Conservation (phyloP, 2,329 filamentous ascomycete species). For the Ophiocordyceps australis region DNA sequence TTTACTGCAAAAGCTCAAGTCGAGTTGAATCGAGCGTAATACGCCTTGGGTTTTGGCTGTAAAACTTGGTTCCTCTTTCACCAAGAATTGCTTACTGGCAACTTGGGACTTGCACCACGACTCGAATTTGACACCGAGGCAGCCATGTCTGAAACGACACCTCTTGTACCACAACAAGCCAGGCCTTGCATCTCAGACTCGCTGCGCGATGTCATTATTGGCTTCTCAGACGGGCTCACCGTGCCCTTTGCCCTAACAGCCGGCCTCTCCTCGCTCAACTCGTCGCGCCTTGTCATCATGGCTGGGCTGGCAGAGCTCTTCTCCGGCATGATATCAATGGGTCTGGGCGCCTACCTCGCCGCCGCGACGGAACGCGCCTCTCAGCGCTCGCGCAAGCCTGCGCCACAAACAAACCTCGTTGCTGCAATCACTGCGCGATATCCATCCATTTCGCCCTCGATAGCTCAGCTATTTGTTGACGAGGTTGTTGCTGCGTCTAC, state of each 20-base stretch:
- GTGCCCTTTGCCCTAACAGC: conserved; percentile 67
- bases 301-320: conserved; percentile 60
- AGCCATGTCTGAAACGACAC: too few relatives aligned
- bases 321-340: conserved; percentile 62
- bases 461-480: conserved; percentile 26
- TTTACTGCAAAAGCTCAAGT: too few relatives aligned
- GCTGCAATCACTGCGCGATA: conserved; percentile 32
- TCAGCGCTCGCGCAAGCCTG: conserved; percentile 26
- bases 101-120: too few relatives aligned
- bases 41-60: too few relatives aligned
- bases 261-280: conserved; percentile 47
- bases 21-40: too few relatives aligned
- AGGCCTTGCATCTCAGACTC: too few relatives aligned
- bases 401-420: conserved; percentile 25
- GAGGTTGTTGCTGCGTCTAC: conserved; percentile 27
- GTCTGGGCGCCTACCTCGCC: conserved; percentile 55
- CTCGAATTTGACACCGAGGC: too few relatives aligned
- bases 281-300: conserved; percentile 48
- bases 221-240: conserved; percentile 61
- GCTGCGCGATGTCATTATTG: conserved; percentile 51
- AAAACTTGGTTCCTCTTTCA: too few relatives aligned
- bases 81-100: too few relatives aligned
- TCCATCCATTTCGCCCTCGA: conserved; percentile 22
- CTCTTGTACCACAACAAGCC: too few relatives aligned
- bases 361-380: conserved; percentile 36